phyloP scores from a whole-genome alignment of 2,329 filamentous ascomycete species.

The Dactylellina parvicollis region DNA sequence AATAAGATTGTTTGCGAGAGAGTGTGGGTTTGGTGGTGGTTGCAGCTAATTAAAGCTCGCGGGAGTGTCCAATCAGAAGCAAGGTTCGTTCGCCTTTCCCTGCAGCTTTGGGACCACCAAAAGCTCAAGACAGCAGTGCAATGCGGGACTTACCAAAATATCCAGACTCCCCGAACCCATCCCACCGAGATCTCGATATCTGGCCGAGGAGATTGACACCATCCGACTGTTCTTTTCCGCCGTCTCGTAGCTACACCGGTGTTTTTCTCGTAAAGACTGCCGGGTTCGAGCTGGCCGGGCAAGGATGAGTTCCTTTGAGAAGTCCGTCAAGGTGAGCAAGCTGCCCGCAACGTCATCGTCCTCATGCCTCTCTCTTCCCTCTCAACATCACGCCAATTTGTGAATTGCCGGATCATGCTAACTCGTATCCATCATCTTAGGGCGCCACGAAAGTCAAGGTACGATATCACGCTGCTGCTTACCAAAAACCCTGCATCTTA shows the following conservation, averaged over 20 bases:
- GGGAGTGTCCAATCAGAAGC: slow-evolving; percentile 30
- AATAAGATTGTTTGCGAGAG: too few species aligned
- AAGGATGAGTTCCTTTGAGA: slow-evolving; percentile 91
- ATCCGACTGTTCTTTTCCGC: slow-evolving; percentile 25
- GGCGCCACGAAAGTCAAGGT: slow-evolving; percentile 58
- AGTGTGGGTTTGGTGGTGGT: too few species aligned
- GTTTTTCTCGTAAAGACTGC: slow-evolving; percentile 7
- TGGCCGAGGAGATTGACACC: background rate
- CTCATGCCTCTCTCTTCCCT: background rate
- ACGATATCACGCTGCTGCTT: slow-evolving; percentile 22
- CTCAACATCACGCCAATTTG: background rate
- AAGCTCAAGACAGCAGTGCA: slow-evolving; percentile 45
- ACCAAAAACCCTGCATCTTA: too few species aligned
- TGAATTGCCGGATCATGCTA: slow-evolving; percentile 9
- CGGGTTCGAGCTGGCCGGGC: slow-evolving; percentile 40
- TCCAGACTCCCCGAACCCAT: background rate
- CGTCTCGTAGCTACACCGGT: slow-evolving; percentile 9
- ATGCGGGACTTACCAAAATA: slow-evolving; percentile 40
- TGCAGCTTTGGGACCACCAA: slow-evolving; percentile 19
- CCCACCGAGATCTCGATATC: slow-evolving; percentile 21
- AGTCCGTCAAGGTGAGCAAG: slow-evolving; percentile 82
- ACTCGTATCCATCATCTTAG: slow-evolving; percentile 38
- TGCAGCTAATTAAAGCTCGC: slow-evolving; percentile 25
- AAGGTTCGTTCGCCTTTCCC: slow-evolving; percentile 24
- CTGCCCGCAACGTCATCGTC: slow-evolving; percentile 28